Evolutionary conservation across 192 early-diverging fungal species (phyloP).

Genomic region (Oehlia diaphana): DNA sequence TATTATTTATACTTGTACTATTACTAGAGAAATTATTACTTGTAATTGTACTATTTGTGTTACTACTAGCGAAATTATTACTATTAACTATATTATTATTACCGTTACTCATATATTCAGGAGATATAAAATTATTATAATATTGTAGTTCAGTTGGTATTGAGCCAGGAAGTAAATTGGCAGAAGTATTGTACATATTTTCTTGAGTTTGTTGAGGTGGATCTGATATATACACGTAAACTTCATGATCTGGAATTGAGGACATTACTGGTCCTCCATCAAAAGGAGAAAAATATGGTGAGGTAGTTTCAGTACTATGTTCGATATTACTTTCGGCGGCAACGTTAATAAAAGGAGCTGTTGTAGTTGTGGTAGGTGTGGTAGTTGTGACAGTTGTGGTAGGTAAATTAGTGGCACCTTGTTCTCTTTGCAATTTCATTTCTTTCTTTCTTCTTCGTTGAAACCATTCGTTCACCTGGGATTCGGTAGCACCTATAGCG

Average conservation of each 20-base stretch:
- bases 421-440: neutral
- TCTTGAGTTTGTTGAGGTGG: neutral
- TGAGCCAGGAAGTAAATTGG: neutral
- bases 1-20: neutral
- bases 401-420: neutral
- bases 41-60: neutral
- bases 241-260: conserved; percentile 15
- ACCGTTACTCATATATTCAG: neutral
- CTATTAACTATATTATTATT: neutral
- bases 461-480: conserved; percentile 13
- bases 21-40: neutral
- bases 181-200: neutral
- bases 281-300: conserved; percentile 1
- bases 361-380: neutral
- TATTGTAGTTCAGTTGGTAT: neutral
- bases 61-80: neutral
- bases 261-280: conserved; percentile 5
- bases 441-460: conserved; percentile 24
- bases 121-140: neutral
- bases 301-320: neutral
- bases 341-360: neutral
- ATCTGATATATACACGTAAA: conserved; percentile 14
- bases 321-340: neutral
- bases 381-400: no score
- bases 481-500: conserved; percentile 2